These are phyloP conservation scores for Cladosporium sphaerospermum DNA, from an alignment of 2,329 filamentous ascomycete species.

Conservation along the genomic window DNA sequence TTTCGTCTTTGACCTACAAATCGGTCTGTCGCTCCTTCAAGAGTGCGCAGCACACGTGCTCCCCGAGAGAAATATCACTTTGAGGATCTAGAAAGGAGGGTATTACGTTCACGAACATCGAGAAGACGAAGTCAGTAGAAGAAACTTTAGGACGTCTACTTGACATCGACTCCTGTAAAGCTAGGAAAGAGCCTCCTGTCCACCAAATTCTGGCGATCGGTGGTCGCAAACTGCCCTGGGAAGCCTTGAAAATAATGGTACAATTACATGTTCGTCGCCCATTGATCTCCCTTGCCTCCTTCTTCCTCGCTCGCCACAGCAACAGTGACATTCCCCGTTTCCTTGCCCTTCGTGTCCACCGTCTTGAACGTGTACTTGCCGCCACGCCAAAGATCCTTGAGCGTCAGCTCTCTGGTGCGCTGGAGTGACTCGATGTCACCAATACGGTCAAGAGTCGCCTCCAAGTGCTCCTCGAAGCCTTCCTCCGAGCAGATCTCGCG, in stretches of 20 bases:
- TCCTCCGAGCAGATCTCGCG: conserved; percentile 68
- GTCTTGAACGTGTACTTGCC: conserved; percentile 67
- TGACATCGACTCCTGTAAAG: too few relatives aligned
- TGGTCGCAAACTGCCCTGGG: neutral
- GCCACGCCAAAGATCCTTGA: conserved; percentile 85
- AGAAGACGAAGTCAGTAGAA: too few relatives aligned
- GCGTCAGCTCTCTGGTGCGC: conserved; percentile 86
- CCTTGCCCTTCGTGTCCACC: conserved; percentile 41
- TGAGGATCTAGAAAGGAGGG: too few relatives aligned
- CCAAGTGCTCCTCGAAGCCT: conserved; percentile 76
- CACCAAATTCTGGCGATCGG: too few relatives aligned
- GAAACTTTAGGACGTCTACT: too few relatives aligned
- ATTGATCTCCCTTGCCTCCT: conserved; percentile 19
- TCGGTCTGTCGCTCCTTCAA: too few relatives aligned
- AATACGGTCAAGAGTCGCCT: conserved; percentile 79
- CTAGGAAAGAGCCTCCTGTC: too few relatives aligned
- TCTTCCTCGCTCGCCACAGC: conserved; percentile 32
- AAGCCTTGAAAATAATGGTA: too few relatives aligned
- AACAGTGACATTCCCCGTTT: conserved; percentile 44
- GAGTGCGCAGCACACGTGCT: too few relatives aligned
- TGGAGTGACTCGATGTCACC: conserved; percentile 88
- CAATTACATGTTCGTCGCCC: conserved; percentile 9
- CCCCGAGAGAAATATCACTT: too few relatives aligned
- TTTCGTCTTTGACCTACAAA: too few relatives aligned
- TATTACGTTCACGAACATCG: too few relatives aligned